These are phyloP conservation scores for Conticribra guillardii DNA, from an alignment of 108 stramenopile genomes.

Conservation along the genomic window DNA sequence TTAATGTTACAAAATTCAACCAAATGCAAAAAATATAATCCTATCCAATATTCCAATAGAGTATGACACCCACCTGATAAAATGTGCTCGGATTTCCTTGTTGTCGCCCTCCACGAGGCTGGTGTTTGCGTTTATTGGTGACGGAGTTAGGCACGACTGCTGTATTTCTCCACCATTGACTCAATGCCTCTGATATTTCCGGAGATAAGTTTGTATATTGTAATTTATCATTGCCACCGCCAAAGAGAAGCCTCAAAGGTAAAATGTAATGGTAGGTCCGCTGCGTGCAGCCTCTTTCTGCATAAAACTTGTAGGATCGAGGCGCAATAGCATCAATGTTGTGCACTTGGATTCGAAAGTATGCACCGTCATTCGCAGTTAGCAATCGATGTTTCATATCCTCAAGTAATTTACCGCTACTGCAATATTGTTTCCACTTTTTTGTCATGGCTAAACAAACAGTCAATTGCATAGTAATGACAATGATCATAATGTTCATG, in stretches of 20 bases:
- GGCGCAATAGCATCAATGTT: conserved; percentile 39
- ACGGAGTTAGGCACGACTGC: neutral
- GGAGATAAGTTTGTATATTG: too few species aligned
- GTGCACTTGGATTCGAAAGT: conserved; percentile 28
- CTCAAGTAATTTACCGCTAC: conserved; percentile 18
- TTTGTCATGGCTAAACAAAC: conserved; percentile 6
- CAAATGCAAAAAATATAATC: too few species aligned
- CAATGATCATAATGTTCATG: too few species aligned
- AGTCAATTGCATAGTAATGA: too few species aligned
- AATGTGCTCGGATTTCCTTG: neutral
- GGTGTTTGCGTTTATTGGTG: conserved; percentile 6
- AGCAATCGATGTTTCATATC: conserved; percentile 29
- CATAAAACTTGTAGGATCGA: conserved; percentile 59
- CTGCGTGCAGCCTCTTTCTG: conserved; percentile 75
- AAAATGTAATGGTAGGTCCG: conserved; percentile 70
- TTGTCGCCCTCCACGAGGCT: conserved; percentile 4
- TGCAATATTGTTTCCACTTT: conserved; percentile 41
- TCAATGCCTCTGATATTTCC: neutral
- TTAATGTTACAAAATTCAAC: too few species aligned
- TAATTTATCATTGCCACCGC: too few species aligned
- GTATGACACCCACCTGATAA: too few species aligned
- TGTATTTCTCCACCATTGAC: neutral
- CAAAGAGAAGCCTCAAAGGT: conserved; percentile 60
- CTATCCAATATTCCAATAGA: too few species aligned
- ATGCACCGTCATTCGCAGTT: neutral